Evolutionary conservation across 108 stramenopile species (phyloP).

Genomic region (Seminavis robusta): DNA sequence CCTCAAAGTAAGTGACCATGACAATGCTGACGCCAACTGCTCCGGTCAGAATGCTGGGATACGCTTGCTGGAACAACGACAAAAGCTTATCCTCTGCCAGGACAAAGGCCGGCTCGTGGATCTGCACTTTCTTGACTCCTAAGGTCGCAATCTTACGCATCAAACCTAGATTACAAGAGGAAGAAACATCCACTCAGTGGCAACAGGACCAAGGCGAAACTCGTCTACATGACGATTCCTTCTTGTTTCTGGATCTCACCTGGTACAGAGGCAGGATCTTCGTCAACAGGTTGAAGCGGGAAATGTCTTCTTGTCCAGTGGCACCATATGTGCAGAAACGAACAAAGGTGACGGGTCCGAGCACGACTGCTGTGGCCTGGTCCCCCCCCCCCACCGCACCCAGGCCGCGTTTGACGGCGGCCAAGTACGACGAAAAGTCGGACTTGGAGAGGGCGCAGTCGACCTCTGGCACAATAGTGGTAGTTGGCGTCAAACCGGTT

Average conservation of each 20-base stretch:
- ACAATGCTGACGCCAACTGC: constrained; percentile 34
- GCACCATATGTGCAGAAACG: constrained; percentile 25
- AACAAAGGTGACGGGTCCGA: constrained; percentile 56
- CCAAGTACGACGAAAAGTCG: constrained; percentile 24
- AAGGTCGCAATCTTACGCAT: constrained; percentile 26
- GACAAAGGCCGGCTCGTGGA: constrained; percentile 61
- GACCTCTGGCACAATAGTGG: constrained; percentile 71
- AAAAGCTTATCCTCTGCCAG: constrained; percentile 28
- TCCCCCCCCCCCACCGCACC: constrained; percentile 28
- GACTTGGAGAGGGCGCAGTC: constrained; percentile 15
- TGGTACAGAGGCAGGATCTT: constrained; percentile 33
- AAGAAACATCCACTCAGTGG: too few relatives aligned
- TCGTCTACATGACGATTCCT: too few relatives aligned
- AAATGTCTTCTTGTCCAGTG: constrained; percentile 10
- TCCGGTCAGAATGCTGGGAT: constrained; percentile 18
- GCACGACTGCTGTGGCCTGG: constrained; percentile 37
- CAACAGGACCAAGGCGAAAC: too few relatives aligned
- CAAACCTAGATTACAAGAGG: too few relatives aligned
- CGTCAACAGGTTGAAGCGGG: too few relatives aligned
- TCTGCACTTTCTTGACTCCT: constrained; percentile 56
- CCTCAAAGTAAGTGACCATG: constrained; percentile 60
- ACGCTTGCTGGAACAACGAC: constrained; percentile 9
- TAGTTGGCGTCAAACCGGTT: constrained; percentile 57
- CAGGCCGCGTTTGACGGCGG: constrained; percentile 32
- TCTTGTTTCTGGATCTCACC: too few relatives aligned